Conservation (phyloP, 2,329 filamentous ascomycete genomes). For the Celoporthe dispersa region DNA sequence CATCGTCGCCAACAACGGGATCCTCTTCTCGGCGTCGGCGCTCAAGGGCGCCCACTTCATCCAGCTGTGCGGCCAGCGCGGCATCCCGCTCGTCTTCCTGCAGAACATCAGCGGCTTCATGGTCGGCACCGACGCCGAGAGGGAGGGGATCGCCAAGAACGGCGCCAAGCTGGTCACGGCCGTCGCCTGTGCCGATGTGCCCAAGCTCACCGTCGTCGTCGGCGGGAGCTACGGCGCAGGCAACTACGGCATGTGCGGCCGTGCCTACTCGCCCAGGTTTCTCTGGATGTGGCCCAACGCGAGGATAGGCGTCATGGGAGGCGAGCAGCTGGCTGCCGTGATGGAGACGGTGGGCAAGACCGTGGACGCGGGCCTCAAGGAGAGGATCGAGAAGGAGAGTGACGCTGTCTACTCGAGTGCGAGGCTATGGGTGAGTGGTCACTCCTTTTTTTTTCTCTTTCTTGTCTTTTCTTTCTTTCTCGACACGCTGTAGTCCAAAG, state of each 20-base stretch:
- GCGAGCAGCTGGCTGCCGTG: constrained; percentile 86
- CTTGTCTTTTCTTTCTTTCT: too few species aligned
- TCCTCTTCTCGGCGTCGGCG: constrained; percentile 85
- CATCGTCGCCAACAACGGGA: constrained; percentile 95
- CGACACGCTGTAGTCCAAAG: neutral
- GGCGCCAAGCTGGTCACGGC: constrained; percentile 96
- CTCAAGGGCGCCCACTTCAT: constrained; percentile 97
- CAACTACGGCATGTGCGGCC: constrained; percentile 98
- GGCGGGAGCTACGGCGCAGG: constrained; percentile 91
- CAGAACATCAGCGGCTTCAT: constrained; percentile 99
- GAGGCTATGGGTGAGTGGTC: constrained; percentile 74
- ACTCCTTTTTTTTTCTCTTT: neutral
- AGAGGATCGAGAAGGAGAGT: constrained; percentile 86
- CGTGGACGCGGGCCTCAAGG: constrained; percentile 78
- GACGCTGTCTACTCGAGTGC: constrained; percentile 88
- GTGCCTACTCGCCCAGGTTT: constrained; percentile 89
- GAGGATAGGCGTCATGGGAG: constrained; percentile 94
- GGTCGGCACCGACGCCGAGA: constrained; percentile 91
- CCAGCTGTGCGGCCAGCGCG: constrained; percentile 87
- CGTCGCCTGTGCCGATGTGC: constrained; percentile 90
- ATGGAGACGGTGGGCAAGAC: constrained; percentile 93
- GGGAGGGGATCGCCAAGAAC: constrained; percentile 95
- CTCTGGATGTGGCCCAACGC: constrained; percentile 98
- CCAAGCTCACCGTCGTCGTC: constrained; percentile 97
- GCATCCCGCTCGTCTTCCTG: constrained; percentile 88